These are phyloP conservation scores for Russula brevipes DNA, from an alignment of 768 basidiomycete genomes.

Conservation along the genomic window DNA sequence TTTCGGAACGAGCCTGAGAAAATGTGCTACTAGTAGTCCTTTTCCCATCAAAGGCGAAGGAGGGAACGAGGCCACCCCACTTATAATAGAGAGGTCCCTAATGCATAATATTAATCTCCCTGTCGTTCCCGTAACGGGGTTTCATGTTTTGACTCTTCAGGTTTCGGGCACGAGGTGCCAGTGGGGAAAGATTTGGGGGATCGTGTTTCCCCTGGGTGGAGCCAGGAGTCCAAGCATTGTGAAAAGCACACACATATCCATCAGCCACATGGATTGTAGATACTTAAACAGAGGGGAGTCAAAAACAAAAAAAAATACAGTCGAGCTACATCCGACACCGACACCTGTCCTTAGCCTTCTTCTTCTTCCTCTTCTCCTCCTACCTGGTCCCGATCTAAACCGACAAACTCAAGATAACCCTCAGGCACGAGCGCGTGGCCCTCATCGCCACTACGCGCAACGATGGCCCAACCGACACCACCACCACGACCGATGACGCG, in stretches of 20 bases:
- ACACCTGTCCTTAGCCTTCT: conserved; percentile 13
- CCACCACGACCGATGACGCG: conserved; percentile 69
- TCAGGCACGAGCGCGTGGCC: conserved; percentile 73
- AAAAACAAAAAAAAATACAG: conserved; percentile 5
- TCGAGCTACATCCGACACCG: not conserved
- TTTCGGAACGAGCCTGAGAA: no score
- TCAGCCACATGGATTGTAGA: not conserved
- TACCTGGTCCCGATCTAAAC: conserved; percentile 31
- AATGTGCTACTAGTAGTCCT: no score
- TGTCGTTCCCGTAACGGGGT: no score
- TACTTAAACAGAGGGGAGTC: conserved; percentile 1
- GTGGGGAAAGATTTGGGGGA: no score
- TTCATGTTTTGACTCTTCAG: no score
- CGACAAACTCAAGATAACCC: conserved; percentile 62
- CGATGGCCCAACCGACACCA: conserved; percentile 78
- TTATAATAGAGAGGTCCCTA: no score
- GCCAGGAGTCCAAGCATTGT: no score
- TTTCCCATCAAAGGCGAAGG: no score
- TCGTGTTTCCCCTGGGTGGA: no score
- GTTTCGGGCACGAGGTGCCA: no score
- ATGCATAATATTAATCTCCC: no score
- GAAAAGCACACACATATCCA: not conserved
- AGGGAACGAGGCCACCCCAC: no score
- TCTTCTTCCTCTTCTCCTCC: conserved; percentile 15
- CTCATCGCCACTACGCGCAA: conserved; percentile 41